These are phyloP conservation scores for Aspergillus glaucus DNA, from an alignment of 2,329 filamentous ascomycete species.

Conservation along the genomic window DNA sequence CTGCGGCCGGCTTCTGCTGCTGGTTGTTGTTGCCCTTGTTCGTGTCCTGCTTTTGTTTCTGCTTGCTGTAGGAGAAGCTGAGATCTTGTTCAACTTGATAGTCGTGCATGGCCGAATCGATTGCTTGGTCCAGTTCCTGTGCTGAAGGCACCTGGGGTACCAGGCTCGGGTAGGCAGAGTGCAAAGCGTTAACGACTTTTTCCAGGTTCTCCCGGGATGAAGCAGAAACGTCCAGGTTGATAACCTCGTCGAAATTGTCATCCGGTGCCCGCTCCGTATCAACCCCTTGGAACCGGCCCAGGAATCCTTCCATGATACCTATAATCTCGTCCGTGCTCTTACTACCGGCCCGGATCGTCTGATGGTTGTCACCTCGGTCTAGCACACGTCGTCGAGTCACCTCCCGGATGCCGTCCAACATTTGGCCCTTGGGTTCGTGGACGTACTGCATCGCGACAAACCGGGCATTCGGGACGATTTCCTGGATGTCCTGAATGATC, in stretches of 20 bases:
- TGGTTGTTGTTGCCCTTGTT: constrained; percentile 18
- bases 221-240: constrained; percentile 71
- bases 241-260: constrained; percentile 71
- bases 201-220: constrained; percentile 85
- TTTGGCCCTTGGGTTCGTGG: constrained; percentile 57
- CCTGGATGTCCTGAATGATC: constrained; percentile 69
- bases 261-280: constrained; percentile 65
- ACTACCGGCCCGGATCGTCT: constrained; percentile 85
- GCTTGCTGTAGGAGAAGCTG: constrained; percentile 42
- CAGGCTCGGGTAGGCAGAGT: constrained; percentile 71
- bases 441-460: constrained; percentile 85
- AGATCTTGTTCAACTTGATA: constrained; percentile 76
- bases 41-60: constrained; percentile 37
- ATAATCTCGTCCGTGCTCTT: constrained; percentile 68
- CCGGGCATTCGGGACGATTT: constrained; percentile 55
- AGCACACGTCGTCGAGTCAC: constrained; percentile 75
- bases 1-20: constrained; percentile 7
- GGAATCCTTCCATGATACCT: constrained; percentile 91
- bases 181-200: constrained; percentile 63
- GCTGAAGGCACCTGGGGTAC: constrained; percentile 59
- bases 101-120: constrained; percentile 65
- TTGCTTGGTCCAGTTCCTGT: constrained; percentile 72
- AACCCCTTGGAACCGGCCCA: constrained; percentile 75
- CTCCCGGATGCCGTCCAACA: constrained; percentile 65
- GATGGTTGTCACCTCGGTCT: constrained; percentile 87